Evolutionary conservation across 73 alveolate species (phyloP).

Genomic region (Uronychia setigera): DNA sequence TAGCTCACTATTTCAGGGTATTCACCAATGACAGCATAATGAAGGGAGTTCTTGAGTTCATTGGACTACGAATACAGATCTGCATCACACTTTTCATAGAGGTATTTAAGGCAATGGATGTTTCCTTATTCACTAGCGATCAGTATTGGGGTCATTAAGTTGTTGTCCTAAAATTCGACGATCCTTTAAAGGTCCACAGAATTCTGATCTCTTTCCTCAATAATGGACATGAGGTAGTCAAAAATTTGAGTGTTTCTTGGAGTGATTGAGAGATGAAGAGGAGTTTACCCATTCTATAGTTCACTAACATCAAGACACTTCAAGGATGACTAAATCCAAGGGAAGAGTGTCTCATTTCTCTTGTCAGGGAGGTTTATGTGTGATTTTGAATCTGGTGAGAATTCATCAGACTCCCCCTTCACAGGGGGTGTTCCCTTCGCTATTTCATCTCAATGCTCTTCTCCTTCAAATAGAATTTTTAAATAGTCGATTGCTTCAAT

Average conservation of each 20-base stretch:
- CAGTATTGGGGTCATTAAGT: neutral
- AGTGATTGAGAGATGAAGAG: neutral
- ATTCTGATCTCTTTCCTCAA: neutral
- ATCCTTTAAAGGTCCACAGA: neutral
- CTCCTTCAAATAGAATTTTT: neutral
- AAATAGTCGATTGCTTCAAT: neutral
- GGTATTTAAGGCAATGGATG: neutral
- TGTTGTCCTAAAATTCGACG: neutral
- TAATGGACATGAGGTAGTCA: neutral
- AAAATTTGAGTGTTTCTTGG: no score
- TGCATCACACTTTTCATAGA: neutral
- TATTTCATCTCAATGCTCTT: no score
- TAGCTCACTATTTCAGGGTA: neutral
- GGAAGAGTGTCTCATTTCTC: neutral
- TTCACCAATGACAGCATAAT: neutral
- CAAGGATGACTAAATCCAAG: neutral
- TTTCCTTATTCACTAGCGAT: neutral
- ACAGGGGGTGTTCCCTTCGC: no score
- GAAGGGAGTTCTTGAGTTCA: neutral
- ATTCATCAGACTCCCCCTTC: neutral
- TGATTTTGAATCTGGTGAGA: neutral
- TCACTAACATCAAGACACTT: neutral
- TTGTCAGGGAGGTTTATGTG: neutral
- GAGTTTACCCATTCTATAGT: neutral
- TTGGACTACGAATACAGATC: neutral